phyloP scores from a whole-genome alignment of 176 grass and related monocot species.

The Rhynchospora tenuis region DNA sequence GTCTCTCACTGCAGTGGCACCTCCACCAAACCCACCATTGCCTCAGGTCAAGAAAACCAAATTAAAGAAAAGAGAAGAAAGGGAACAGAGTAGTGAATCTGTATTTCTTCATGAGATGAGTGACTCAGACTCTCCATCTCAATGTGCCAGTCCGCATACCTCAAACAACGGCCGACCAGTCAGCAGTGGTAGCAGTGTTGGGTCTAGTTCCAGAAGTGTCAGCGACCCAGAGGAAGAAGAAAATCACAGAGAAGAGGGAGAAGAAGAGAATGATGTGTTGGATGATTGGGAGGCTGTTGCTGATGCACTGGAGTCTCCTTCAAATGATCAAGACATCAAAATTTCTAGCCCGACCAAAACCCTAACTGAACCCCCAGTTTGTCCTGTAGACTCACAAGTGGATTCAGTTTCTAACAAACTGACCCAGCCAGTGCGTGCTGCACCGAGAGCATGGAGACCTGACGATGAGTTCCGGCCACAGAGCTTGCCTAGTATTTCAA shows the following conservation, averaged over 20 bases:
- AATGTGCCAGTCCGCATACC: constrained; percentile 45
- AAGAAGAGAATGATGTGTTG: constrained; percentile 58
- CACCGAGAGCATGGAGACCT: constrained; percentile 65
- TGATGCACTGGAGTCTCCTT: constrained; percentile 40
- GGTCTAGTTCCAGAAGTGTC: constrained; percentile 67
- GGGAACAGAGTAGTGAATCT: constrained; percentile 18
- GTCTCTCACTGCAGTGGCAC: constrained; percentile 29
- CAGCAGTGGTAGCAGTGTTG: constrained; percentile 71
- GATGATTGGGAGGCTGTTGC: constrained; percentile 99
- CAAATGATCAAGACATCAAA: constrained; percentile 22
- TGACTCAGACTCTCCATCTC: constrained; percentile 47
- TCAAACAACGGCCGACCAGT: constrained; percentile 32
- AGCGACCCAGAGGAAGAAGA: constrained; percentile 77
- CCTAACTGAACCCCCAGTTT: not conserved
- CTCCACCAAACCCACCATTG: constrained; percentile 41
- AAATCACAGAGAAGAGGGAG: constrained; percentile 36
- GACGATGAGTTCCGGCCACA: constrained; percentile 79
- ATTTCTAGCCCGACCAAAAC: constrained; percentile 29
- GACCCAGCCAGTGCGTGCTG: constrained; percentile 30
- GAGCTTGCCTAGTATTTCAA: constrained; percentile 72
- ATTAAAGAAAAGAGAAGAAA: constrained; percentile 27
- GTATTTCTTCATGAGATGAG: constrained; percentile 32
- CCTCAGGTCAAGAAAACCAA: constrained; percentile 21
- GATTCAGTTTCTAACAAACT: constrained; percentile 20
- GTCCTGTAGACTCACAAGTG: not conserved